These are phyloP conservation scores for Yamadazyma trypodendri DNA, from an alignment of 1,139 yeast species.

Conservation along the genomic window DNA sequence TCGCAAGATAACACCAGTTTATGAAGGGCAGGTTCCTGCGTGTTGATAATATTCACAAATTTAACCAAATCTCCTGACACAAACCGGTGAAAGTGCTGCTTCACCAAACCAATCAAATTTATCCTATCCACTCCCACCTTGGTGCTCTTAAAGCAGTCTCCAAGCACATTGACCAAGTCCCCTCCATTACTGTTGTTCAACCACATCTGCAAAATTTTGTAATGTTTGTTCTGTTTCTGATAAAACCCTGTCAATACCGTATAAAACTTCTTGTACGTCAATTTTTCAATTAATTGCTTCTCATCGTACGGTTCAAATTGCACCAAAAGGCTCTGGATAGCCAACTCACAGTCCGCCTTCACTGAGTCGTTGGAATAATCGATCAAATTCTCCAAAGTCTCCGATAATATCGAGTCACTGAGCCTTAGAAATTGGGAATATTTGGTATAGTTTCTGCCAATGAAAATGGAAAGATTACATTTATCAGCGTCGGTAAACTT, in stretches of 20 bases:
- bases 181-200: constrained; percentile 16
- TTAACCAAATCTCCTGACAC: constrained; percentile 32
- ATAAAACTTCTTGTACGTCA: constrained; percentile 54
- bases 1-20: constrained; percentile 27
- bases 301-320: constrained; percentile 57
- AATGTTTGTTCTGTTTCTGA: constrained; percentile 49
- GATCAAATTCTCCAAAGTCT: constrained; percentile 53
- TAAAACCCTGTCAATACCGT: constrained; percentile 60
- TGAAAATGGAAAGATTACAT: constrained; percentile 58
- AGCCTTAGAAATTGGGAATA: constrained; percentile 74
- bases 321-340: constrained; percentile 66
- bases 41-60: constrained; percentile 37
- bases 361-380: constrained; percentile 33
- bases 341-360: constrained; percentile 67
- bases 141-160: constrained; percentile 36
- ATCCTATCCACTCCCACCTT: constrained; percentile 29
- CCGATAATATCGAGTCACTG: constrained; percentile 55
- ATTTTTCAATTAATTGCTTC: constrained; percentile 44
- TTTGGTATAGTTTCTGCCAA: constrained; percentile 76
- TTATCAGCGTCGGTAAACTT: constrained; percentile 33
- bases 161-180: constrained; percentile 23
- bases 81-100: constrained; percentile 36
- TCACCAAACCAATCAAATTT: constrained; percentile 34
- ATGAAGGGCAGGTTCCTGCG: constrained; percentile 40
- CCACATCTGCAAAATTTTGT: constrained; percentile 48